phyloP scores from a whole-genome alignment of 1,284 basidiomycete genomes.

The Takashimella koratensis region DNA sequence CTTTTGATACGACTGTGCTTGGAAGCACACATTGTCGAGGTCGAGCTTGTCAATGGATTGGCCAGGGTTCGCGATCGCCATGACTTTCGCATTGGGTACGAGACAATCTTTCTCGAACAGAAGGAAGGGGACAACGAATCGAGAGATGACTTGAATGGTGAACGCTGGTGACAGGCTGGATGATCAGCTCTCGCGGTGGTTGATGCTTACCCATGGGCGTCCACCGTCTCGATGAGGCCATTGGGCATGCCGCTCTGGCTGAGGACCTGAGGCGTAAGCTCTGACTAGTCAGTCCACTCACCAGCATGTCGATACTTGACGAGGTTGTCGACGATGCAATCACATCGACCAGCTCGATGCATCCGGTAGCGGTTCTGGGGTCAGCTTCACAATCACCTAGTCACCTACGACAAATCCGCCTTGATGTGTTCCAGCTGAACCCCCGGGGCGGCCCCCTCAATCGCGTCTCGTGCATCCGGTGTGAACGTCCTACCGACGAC shows the following conservation, averaged over 20 bases:
- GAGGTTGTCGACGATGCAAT: no score
- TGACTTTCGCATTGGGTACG: slow-evolving; percentile 2
- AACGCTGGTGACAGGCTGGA: slow-evolving; percentile 1
- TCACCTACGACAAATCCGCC: no score
- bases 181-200: no score
- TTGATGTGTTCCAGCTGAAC: no score
- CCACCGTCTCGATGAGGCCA: no score
- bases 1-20: no score
- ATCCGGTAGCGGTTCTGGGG: not conserved
- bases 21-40: slow-evolving; percentile 14
- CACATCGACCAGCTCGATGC: not conserved
- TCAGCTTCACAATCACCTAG: no score
- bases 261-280: no score
- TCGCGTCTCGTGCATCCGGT: not conserved
- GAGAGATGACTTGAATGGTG: slow-evolving; percentile 12
- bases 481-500: slow-evolving; percentile 13
- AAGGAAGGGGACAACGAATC: slow-evolving; percentile 13
- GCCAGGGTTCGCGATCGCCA: slow-evolving; percentile 16
- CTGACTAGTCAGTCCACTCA: no score
- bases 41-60: slow-evolving; percentile 6
- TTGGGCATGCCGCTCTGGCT: slow-evolving; percentile 1
- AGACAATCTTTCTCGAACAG: slow-evolving; percentile 2
- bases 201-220: not conserved
- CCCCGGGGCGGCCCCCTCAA: no score
- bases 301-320: no score